A percentile compares a stretch with the other conserved stretches of the same genome.
phyloP scores from a whole-genome alignment of 441 rosid genomes.

The Aleurites moluccanus region DNA sequence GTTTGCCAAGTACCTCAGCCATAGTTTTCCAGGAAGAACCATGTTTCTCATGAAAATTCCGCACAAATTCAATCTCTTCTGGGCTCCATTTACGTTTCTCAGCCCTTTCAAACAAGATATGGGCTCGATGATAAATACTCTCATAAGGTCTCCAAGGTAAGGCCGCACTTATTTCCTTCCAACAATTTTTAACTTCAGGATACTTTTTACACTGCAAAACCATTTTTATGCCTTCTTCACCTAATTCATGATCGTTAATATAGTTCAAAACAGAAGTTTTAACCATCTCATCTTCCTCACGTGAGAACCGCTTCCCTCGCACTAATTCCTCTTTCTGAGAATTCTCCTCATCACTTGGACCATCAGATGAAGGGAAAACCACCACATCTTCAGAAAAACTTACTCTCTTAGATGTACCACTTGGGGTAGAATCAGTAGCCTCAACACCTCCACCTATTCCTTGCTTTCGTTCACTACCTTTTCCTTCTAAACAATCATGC shows the following conservation, averaged over 20 bases:
- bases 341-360: slow-evolving; percentile 21
- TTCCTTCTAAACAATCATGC: neutral
- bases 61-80: slow-evolving; percentile 53
- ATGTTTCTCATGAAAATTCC: slow-evolving; percentile 40
- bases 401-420: slow-evolving; percentile 48
- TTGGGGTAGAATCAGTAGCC: slow-evolving; percentile 23
- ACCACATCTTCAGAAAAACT: slow-evolving; percentile 57
- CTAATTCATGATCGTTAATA: slow-evolving; percentile 40
- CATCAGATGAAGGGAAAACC: slow-evolving; percentile 46
- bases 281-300: slow-evolving; percentile 63
- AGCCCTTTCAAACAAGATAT: slow-evolving; percentile 46
- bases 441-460: neutral
- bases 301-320: slow-evolving; percentile 64
- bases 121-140: slow-evolving; percentile 49
- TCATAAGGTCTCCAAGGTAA: slow-evolving; percentile 53
- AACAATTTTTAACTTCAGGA: slow-evolving; percentile 50
- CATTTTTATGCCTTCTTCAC: slow-evolving; percentile 66
- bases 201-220: slow-evolving; percentile 45
- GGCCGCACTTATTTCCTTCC: slow-evolving; percentile 66
- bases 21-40: slow-evolving; percentile 66
- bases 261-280: slow-evolving; percentile 47
- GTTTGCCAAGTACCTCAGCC: slow-evolving; percentile 58
- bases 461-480: slow-evolving; percentile 20
- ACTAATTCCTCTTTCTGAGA: slow-evolving; percentile 32
- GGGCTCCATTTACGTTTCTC: slow-evolving; percentile 52